Evolutionary conservation across 371 early-diverging fungal species (phyloP), one percentile per base, ranked within the genome.

Genomic region (Haplosporangium sp.): DNA sequence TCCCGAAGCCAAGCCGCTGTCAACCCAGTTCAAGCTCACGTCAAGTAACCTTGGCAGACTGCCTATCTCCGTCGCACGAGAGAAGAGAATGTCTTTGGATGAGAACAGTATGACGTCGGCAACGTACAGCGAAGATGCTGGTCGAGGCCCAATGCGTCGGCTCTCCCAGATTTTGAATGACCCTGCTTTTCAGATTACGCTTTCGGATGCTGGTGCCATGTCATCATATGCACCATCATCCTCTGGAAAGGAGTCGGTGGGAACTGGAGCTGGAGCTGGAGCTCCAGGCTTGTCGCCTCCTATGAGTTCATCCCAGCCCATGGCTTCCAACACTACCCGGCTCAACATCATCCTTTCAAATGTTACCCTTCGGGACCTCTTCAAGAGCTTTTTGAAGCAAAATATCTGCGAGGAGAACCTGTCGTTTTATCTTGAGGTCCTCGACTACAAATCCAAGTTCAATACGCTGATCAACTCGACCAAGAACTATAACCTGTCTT

Each of bases 341-440:
- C 67, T 66, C 54, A 56, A 64, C 50, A 64, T 61, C 23, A 60
- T 74, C 55, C 51, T 74, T 21, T 61, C 86, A 29, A 87, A 85
- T 65, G 63, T 85, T 2, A 84, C 82, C 7, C 79, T 92, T 7
- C 84, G 90, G 18, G 85, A 88, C 41, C 81, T 89, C 9, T 92
- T 91, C 79, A 88, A 89, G 67, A 86, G 84, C 56, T 92, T 90
- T 69, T 71, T 90, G 23, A 82, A 86, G 18, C 84, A 87, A 36
- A 90, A 91, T 60, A 89, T 89, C 63, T 92, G 92, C 67, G 90
- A 90, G 61, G 93, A 93, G 55, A 93, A 92, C 60, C 76, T 91
- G 42, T 83, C 89, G 50, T 93, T 92, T 59, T 89, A 89, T 86
- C 80, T 88, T 7, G 92, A 93, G 23, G 84, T 82, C 0, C 47